Conservation (phyloP, 257 asterid genomes). For the Solanum pennellii region DNA sequence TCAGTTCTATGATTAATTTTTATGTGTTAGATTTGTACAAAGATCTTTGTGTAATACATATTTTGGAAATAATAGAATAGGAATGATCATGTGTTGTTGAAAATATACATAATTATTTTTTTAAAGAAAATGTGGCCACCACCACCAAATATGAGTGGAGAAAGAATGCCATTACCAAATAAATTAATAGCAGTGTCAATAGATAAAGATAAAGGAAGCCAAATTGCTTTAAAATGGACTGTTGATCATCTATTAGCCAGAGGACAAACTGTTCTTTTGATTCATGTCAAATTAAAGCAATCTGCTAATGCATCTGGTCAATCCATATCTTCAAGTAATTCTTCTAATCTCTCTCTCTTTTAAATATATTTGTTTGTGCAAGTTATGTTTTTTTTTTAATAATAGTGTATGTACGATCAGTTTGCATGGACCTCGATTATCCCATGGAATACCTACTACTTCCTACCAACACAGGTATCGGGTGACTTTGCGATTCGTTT, state of each 20-base stretch:
- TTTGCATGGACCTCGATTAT: background rate
- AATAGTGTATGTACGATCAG: background rate
- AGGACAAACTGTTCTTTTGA: conserved; percentile 61
- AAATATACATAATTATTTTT: background rate
- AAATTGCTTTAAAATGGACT: conserved; percentile 38
- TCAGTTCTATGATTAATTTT: background rate
- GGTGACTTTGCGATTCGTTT: background rate
- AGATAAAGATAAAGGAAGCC: conserved; percentile 16
- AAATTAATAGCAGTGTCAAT: conserved; percentile 11
- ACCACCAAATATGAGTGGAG: background rate
- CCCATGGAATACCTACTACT: background rate
- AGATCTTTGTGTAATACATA: background rate
- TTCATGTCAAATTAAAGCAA: conserved; percentile 53
- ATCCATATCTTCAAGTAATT: conserved; percentile 38
- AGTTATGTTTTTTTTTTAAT: background rate
- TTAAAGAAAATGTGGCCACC: background rate
- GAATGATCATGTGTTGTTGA: too few relatives aligned
- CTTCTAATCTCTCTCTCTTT: background rate
- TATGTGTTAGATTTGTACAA: background rate
- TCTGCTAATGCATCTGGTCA: conserved; percentile 20
- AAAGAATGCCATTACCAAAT: background rate
- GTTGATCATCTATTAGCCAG: conserved; percentile 53
- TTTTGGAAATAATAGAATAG: too few relatives aligned
- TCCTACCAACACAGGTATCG: background rate
- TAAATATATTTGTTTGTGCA: background rate